Conservation (phyloP, 73 alveolate species). For the Paramecium pentaurelia region DNA sequence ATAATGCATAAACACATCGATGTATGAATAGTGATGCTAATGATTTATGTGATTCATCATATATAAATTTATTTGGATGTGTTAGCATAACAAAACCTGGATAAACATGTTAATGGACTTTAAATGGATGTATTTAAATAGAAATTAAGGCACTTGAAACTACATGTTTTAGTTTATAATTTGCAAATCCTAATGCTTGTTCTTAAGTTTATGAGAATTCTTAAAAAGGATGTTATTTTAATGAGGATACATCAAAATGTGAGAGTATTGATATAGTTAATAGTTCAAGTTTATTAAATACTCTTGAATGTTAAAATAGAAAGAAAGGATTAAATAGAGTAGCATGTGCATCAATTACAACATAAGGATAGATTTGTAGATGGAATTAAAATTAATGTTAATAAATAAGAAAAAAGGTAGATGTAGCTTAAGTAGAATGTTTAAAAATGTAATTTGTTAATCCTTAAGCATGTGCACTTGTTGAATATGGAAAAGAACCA, state of each 20-base stretch:
- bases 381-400: neutral
- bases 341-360: constrained; percentile 1
- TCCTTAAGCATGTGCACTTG: neutral
- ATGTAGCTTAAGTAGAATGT: neutral
- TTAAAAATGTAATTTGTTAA: neutral
- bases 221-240: neutral
- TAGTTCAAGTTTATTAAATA: neutral
- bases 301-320: neutral
- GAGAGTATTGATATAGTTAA: neutral
- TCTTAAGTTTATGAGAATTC: neutral
- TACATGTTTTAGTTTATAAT: neutral
- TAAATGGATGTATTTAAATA: neutral
- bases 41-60: neutral
- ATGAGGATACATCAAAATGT: neutral
- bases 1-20: neutral
- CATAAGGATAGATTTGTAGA: neutral
- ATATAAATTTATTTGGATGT: neutral
- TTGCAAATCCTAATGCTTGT: neutral
- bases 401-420: neutral
- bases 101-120: neutral
- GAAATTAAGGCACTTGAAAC: neutral
- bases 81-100: neutral
- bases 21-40: neutral
- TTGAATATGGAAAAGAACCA: neutral
- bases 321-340: neutral